Base-by-base conservation (phyloP, 2,329 filamentous ascomycete genomes). In the Aaosphaeria pasadenensis region DNA sequence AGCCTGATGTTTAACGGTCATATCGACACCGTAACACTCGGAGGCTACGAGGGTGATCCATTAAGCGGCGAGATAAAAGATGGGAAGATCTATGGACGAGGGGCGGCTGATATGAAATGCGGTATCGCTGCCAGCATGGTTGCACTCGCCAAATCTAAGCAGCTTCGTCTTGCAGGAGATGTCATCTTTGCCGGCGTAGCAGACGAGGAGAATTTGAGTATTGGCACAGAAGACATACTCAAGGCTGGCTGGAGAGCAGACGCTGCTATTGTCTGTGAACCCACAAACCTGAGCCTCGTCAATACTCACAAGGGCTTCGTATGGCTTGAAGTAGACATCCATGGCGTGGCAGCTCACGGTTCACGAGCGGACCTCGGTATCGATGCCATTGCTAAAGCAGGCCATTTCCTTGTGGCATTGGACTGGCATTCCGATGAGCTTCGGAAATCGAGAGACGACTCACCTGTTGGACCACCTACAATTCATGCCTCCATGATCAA, bases 1-100 rank as follows among this genome's bases (percentile, higher is more conserved):
- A 75, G 63, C 1, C 56, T 81, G 5, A 79, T 81, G 73, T 63
- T 81, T 38, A 80, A 81, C 28, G 77, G 78, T 0, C 78, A 81
- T 49, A 70, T 76, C 1, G 78, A 82, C 45, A 81, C 78, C 0
- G 78, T 81, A 5, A 80, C 72, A 5, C 54, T 75, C 0, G 55
- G 66, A 5, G 76, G 75, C 2, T 80, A 81, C 47, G 72, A 74
- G 1, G 67, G 63, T 2, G 70, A 80, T 36, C 67, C 77, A 0
- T 56, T 81, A 1, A 72, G 71, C 7, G 78, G 77, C 2, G 53
- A 65, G 6, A 36, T 62, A 2, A 30, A 30, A 11, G 43, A 38
- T n/a, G 51, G 46, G 5, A 49, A 49, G 13, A 24, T 54, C 4
- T 55, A 46, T 43, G 77, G 77, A 0, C 69, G 77, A 7, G 78